phyloP scores from a whole-genome alignment of 495 filamentous ascomycete species.

The Lentithecium fluviatile region DNA sequence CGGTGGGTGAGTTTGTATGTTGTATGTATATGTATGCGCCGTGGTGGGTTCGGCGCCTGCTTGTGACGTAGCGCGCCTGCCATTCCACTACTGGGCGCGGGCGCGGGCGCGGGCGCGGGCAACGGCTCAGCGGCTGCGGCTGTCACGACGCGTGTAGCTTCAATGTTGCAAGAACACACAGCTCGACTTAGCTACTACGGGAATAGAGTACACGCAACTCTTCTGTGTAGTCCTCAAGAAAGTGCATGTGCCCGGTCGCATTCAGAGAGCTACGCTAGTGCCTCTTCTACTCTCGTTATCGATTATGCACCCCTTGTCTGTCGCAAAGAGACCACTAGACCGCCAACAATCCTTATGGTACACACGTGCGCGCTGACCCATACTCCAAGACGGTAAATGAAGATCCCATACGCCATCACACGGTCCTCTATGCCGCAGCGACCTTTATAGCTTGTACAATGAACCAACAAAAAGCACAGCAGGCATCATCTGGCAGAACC shows the following conservation, averaged over 20 bases:
- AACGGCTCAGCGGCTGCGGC: conserved; percentile 1
- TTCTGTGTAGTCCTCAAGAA: too few relatives aligned
- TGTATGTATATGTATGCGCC: conserved; percentile 3
- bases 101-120: too few relatives aligned
- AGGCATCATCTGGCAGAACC: conserved; percentile 3
- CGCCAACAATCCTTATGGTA: conserved; percentile 22
- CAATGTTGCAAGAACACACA: neutral
- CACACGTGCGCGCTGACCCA: conserved; percentile 12
- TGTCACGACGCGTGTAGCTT: neutral
- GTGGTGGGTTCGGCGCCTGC: conserved; percentile 12
- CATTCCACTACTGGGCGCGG: too few relatives aligned
- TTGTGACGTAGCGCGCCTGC: conserved; percentile 30
- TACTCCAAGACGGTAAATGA: neutral
- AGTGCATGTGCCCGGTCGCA: neutral
- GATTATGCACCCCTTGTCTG: conserved; percentile 26
- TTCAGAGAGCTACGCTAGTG: neutral
- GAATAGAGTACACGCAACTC: too few relatives aligned
- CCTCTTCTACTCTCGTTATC: conserved; percentile 15
- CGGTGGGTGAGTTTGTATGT: neutral
- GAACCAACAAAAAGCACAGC: conserved; percentile 5
- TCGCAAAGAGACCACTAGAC: neutral
- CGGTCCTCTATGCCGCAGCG: conserved; percentile 18
- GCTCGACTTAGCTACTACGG: neutral
- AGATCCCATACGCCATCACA: conserved; percentile 21
- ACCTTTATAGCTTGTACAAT: conserved; percentile 35